Evolutionary conservation across 345 rosid genomes (phyloP).

Genomic region (Populus euphratica): DNA sequence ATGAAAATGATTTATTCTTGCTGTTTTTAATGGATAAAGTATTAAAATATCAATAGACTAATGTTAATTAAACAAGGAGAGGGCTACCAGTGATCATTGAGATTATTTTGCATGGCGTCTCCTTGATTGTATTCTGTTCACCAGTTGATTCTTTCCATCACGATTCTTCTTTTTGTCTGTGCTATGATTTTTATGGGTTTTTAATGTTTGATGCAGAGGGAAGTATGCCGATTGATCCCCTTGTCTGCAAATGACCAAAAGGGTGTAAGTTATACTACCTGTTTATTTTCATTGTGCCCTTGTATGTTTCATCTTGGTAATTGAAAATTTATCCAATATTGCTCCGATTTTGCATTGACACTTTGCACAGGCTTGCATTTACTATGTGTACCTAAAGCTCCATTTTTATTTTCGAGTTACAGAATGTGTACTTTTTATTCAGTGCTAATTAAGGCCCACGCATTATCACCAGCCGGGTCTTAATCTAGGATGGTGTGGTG

Average conservation of each 20-base stretch:
- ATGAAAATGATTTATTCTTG: too few relatives aligned
- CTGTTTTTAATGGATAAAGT: too few relatives aligned
- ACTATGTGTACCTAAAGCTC: background rate
- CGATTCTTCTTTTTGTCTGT: background rate
- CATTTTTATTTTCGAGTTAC: too few relatives aligned
- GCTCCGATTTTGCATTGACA: background rate
- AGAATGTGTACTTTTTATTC: too few relatives aligned
- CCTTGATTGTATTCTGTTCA: background rate
- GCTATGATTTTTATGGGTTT: conserved; percentile 2
- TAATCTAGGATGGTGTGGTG: background rate
- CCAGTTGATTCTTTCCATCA: too few relatives aligned
- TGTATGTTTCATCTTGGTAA: too few relatives aligned
- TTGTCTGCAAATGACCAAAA: conserved; percentile 58
- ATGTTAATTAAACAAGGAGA: too few relatives aligned
- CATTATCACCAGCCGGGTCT: background rate
- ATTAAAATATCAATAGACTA: too few relatives aligned
- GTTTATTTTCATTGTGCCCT: background rate
- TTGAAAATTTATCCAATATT: background rate
- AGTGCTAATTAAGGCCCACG: background rate
- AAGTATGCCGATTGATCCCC: conserved; percentile 80
- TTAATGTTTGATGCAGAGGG: conserved; percentile 63
- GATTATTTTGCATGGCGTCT: too few relatives aligned
- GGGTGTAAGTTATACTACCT: conserved; percentile 61
- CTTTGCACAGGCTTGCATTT: background rate
- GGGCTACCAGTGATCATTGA: too few relatives aligned